Evolutionary conservation across 75 land plant genomes (phyloP).

Genomic region (Chamaecyparis obtusa): DNA sequence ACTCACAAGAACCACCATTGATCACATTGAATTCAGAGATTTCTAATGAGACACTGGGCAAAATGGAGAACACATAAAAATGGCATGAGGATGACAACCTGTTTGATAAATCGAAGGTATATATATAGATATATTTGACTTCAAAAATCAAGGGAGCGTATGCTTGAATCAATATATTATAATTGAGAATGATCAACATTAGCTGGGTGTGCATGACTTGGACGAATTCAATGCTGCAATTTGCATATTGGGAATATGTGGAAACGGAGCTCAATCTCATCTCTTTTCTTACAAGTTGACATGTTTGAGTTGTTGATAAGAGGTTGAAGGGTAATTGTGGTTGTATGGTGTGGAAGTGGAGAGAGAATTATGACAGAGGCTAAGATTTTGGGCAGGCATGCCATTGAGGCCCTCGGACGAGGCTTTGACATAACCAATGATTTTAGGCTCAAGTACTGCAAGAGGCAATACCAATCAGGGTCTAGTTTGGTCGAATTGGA

Average conservation of each 20-base stretch:
- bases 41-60: background rate
- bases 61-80: too few species aligned
- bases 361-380: background rate
- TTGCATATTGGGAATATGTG: background rate
- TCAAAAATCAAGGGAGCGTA: background rate
- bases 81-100: background rate
- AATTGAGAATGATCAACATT: background rate
- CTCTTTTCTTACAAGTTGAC: background rate
- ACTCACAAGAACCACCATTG: background rate
- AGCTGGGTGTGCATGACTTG: background rate
- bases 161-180: background rate
- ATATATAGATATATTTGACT: background rate
- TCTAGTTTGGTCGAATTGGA: constrained; percentile 67
- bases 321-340: background rate
- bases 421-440: constrained; percentile 81
- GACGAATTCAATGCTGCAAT: background rate
- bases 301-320: background rate
- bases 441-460: constrained; percentile 72
- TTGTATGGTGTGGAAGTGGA: background rate
- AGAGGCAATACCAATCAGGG: constrained; percentile 25
- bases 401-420: constrained; percentile 70
- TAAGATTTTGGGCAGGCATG: constrained; percentile 36
- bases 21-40: background rate
- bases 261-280: background rate
- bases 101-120: background rate